Conservation (phyloP, 345 rosid genomes). For the Luvunga scandens region DNA sequence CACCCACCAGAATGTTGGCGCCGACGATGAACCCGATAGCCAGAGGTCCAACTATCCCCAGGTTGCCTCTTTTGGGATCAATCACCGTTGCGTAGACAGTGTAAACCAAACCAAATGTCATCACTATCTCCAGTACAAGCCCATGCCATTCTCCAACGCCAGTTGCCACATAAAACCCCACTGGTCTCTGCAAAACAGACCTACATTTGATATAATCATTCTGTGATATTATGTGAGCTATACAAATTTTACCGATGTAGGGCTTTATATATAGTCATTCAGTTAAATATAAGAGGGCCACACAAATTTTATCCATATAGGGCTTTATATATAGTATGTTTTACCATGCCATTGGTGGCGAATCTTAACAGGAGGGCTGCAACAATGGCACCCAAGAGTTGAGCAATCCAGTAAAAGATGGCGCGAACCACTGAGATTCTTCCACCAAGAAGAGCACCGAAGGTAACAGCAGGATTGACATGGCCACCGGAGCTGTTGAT, state of each 20-base stretch:
- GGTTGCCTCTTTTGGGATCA: constrained; percentile 47
- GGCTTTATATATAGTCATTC: no score
- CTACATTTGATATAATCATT: no score
- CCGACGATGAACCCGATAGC: constrained; percentile 41
- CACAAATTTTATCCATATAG: no score
- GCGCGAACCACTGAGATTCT: constrained; percentile 59
- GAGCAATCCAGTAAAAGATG: constrained; percentile 70
- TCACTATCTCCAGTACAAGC: constrained; percentile 32
- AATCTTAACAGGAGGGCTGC: constrained; percentile 65
- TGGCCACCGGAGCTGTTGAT: constrained; percentile 75
- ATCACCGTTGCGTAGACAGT: constrained; percentile 38
- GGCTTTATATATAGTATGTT: neutral
- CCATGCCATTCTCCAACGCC: constrained; percentile 55
- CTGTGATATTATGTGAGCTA: no score
- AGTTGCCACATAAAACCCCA: constrained; percentile 46
- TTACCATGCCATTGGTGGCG: constrained; percentile 66
- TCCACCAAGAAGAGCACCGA: constrained; percentile 64
- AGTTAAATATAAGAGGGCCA: no score
- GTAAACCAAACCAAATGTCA: constrained; percentile 49
- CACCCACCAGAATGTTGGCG: constrained; percentile 45
- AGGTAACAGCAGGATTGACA: constrained; percentile 78
- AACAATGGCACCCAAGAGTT: constrained; percentile 59
- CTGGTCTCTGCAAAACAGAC: constrained; percentile 49
- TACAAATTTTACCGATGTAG: no score
- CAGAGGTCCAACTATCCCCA: constrained; percentile 44